Evolutionary conservation across 1,139 yeast species (phyloP).

Genomic region (Tardiomyces blankii): DNA sequence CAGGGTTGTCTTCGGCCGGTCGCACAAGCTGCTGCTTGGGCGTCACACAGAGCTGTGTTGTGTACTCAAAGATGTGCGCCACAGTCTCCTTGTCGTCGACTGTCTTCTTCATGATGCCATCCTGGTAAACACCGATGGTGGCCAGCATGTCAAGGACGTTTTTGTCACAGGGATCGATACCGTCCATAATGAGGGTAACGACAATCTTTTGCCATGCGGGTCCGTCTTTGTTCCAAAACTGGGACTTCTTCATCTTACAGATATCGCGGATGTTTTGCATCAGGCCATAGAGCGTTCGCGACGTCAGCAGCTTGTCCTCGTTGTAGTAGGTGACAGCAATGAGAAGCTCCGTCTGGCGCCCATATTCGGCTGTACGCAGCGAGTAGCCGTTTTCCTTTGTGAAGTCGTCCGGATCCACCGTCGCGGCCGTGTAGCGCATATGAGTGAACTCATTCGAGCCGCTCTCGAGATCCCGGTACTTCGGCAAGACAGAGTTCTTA

Average conservation of each 20-base stretch:
- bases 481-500: constrained; percentile 44
- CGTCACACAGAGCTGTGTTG: constrained; percentile 48
- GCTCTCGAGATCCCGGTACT: constrained; percentile 54
- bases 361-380: constrained; percentile 59
- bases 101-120: constrained; percentile 82
- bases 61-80: constrained; percentile 89
- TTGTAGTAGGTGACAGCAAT: constrained; percentile 90
- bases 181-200: constrained; percentile 84
- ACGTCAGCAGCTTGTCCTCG: constrained; percentile 78
- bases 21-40: constrained; percentile 35
- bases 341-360: constrained; percentile 78
- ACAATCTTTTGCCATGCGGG: constrained; percentile 93
- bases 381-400: constrained; percentile 56
- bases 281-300: constrained; percentile 86
- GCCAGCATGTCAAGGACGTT: constrained; percentile 76
- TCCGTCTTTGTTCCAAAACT: constrained; percentile 59
- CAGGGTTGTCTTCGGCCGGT: constrained; percentile 54
- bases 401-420: constrained; percentile 76
- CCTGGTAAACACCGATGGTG: constrained; percentile 92
- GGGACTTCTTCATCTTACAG: constrained; percentile 50
- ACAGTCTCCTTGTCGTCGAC: constrained; percentile 80
- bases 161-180: constrained; percentile 82
- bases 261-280: constrained; percentile 85
- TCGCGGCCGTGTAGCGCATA: constrained; percentile 68
- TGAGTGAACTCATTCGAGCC: constrained; percentile 53